Conservation (phyloP, 305 asterid genomes). For the Fraxinus paxiana region DNA sequence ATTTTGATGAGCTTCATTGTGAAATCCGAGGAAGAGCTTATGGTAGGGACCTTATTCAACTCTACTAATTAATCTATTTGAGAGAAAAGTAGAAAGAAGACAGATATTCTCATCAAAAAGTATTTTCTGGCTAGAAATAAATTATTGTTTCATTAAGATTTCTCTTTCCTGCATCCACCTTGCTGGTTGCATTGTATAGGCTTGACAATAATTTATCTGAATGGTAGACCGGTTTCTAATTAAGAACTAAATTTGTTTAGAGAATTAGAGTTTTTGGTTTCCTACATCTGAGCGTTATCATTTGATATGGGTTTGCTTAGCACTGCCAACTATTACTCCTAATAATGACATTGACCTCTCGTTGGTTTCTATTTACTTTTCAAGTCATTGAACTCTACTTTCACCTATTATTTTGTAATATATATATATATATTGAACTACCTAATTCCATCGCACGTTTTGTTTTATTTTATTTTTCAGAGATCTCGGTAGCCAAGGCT, state of each 20-base stretch:
- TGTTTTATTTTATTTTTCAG: slow-evolving; percentile 31
- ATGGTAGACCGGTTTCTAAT: background rate
- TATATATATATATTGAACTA: background rate
- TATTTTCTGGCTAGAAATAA: background rate
- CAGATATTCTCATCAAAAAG: background rate
- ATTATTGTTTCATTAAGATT: background rate
- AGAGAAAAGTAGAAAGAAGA: background rate
- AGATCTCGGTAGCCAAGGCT: slow-evolving; percentile 89
- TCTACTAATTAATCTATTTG: background rate
- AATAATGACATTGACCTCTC: background rate
- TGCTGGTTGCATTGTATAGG: background rate
- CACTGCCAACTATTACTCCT: background rate
- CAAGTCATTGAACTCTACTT: background rate
- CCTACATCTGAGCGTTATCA: background rate
- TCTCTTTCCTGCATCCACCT: background rate
- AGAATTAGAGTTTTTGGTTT: background rate
- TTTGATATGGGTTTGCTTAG: background rate
- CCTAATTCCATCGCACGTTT: background rate
- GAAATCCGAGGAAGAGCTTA: background rate
- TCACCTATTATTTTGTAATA: background rate
- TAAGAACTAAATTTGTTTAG: background rate
- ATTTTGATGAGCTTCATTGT: background rate
- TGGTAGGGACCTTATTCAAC: background rate
- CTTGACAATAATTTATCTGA: background rate
- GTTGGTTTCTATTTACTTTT: background rate